Percentiles rank a stretch among this genome's conserved stretches.
phyloP scores from a whole-genome alignment of 2,329 filamentous ascomycete species.

The Calonectria henricotiae region DNA sequence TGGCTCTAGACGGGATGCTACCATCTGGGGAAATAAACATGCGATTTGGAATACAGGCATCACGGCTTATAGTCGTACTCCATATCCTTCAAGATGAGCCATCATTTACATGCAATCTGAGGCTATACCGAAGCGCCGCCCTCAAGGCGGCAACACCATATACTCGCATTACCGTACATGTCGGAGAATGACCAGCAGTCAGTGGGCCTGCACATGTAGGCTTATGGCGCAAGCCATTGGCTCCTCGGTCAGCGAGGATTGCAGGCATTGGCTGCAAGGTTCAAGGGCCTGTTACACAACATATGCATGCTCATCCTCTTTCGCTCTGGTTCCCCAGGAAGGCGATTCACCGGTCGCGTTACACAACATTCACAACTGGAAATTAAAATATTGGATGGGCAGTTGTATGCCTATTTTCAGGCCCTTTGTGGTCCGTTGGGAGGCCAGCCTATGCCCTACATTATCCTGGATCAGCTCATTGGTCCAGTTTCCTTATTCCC shows the following conservation, averaged over 20 bases:
- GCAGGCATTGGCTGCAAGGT: slow-evolving; percentile 26
- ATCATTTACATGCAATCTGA: slow-evolving; percentile 7
- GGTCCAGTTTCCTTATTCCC: neutral
- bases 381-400: slow-evolving; percentile 23
- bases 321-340: slow-evolving; percentile 18
- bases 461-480: slow-evolving; percentile 1
- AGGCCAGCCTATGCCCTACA: neutral
- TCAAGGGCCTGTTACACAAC: slow-evolving; percentile 35
- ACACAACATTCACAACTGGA: slow-evolving; percentile 38
- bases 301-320: slow-evolving; percentile 40
- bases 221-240: slow-evolving; percentile 26
- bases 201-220: slow-evolving; percentile 1
- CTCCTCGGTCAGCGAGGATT: slow-evolving; percentile 14
- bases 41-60: neutral
- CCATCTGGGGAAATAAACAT: slow-evolving; percentile 15
- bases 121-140: slow-evolving; percentile 11
- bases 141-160: neutral
- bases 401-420: slow-evolving; percentile 25
- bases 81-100: slow-evolving; percentile 3
- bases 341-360: slow-evolving; percentile 45
- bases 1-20: slow-evolving; percentile 7
- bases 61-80: neutral
- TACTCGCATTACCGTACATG: slow-evolving; percentile 5
- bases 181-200: neutral
- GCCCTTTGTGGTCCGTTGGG: neutral